phyloP scores from a whole-genome alignment of 306 rosid species.

The Dryas drummondii region DNA sequence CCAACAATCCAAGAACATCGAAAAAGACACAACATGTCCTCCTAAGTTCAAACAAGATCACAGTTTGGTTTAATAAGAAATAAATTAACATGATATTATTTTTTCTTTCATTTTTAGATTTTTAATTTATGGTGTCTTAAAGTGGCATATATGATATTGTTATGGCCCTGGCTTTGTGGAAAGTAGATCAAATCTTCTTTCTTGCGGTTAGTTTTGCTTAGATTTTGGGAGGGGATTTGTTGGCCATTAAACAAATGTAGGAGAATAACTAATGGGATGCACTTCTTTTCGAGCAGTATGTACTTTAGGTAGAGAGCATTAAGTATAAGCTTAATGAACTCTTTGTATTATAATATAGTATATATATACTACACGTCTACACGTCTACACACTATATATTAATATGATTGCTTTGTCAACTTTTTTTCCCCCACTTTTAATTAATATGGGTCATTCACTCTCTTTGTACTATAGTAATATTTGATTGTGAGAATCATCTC shows the following conservation, averaged over 20 bases:
- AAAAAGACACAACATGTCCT: constrained; percentile 30
- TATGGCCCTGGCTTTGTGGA: constrained; percentile 7
- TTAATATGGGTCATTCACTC: too few relatives aligned
- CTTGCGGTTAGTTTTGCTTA: not conserved
- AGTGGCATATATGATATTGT: constrained; percentile 23
- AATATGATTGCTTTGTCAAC: too few relatives aligned
- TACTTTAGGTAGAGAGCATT: too few relatives aligned
- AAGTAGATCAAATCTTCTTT: not conserved
- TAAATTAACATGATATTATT: not conserved
- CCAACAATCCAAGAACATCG: constrained; percentile 20
- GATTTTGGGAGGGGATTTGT: constrained; percentile 34
- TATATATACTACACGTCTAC: too few relatives aligned
- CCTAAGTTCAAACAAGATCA: constrained; percentile 42
- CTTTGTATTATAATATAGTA: too few relatives aligned
- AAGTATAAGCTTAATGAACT: too few relatives aligned
- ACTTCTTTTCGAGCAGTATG: constrained; percentile 25
- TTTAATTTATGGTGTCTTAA: constrained; percentile 17
- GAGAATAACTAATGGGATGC: constrained; percentile 37
- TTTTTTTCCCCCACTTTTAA: too few relatives aligned
- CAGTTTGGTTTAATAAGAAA: constrained; percentile 39
- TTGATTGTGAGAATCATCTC: too few relatives aligned
- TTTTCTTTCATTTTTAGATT: constrained; percentile 2
- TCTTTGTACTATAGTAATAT: too few relatives aligned
- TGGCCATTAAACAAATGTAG: constrained; percentile 18
- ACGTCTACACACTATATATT: too few relatives aligned